These are phyloP conservation scores for Monilinia fructigena DNA, from an alignment of 2,329 filamentous ascomycete genomes.

Conservation along the genomic window DNA sequence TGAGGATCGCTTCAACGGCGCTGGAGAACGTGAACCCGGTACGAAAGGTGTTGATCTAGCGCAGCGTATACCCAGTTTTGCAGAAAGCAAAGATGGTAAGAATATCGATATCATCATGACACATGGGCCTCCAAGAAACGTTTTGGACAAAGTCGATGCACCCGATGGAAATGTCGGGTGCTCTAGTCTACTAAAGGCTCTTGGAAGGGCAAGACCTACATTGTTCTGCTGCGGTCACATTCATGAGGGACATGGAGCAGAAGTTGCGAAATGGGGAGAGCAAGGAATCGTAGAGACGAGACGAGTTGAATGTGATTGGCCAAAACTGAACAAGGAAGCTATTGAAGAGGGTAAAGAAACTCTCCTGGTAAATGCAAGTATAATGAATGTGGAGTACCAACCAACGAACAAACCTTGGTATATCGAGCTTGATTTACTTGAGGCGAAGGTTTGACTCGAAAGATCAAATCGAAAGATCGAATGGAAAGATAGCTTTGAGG, in stretches of 20 bases:
- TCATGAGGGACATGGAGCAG: constrained; percentile 58
- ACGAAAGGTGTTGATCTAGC: constrained; percentile 29
- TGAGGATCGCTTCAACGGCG: constrained; percentile 38
- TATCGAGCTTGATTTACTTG: constrained; percentile 10
- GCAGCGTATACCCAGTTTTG: constrained; percentile 27
- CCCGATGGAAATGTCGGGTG: constrained; percentile 47
- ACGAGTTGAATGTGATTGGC: neutral
- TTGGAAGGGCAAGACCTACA: constrained; percentile 49
- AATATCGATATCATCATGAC: constrained; percentile 56
- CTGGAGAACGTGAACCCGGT: constrained; percentile 24
- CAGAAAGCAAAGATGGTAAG: neutral
- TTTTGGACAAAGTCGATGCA: constrained; percentile 46
- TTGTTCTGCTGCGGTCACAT: constrained; percentile 65
- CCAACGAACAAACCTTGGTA: constrained; percentile 51
- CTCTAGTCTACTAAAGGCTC: constrained; percentile 51
- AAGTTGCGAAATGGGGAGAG: constrained; percentile 56
- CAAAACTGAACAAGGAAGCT: neutral
- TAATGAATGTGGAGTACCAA: constrained; percentile 46
- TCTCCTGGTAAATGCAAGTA: constrained; percentile 54
- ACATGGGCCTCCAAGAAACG: constrained; percentile 55
- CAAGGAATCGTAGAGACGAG: constrained; percentile 42
- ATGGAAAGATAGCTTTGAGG: neutral
- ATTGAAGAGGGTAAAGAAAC: constrained; percentile 29
- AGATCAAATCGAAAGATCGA: neutral
- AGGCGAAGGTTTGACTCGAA: neutral